phyloP scores from a whole-genome alignment of 257 asterid genomes.

The Solanum habrochaites region DNA sequence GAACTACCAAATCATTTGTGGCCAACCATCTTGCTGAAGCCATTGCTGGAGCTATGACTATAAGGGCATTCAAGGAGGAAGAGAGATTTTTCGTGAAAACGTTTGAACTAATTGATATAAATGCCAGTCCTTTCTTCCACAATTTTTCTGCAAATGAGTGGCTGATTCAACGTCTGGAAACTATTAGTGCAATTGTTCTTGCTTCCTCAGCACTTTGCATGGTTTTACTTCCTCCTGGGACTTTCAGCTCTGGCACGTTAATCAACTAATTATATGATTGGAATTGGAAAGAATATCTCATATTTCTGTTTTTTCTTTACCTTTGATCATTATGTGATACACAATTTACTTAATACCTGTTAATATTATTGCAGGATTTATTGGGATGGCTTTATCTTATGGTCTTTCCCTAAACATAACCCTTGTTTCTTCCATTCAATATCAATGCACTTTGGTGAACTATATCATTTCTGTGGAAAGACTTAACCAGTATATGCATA shows the following conservation, averaged over 20 bases:
- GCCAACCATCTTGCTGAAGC: slow-evolving; percentile 86
- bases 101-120: slow-evolving; percentile 64
- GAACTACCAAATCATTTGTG: slow-evolving; percentile 78
- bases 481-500: slow-evolving; percentile 57
- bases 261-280: slow-evolving; percentile 39
- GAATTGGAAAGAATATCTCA: slow-evolving; percentile 59
- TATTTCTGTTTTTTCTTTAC: neutral
- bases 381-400: slow-evolving; percentile 79
- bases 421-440: slow-evolving; percentile 68
- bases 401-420: slow-evolving; percentile 64
- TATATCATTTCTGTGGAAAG: slow-evolving; percentile 84
- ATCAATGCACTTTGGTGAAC: slow-evolving; percentile 56
- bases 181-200: slow-evolving; percentile 27
- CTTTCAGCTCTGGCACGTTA: slow-evolving; percentile 8
- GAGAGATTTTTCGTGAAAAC: slow-evolving; percentile 41
- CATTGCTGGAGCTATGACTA: slow-evolving; percentile 67
- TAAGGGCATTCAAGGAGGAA: slow-evolving; percentile 67
- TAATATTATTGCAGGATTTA: slow-evolving; percentile 43
- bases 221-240: neutral
- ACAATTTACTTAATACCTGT: neutral
- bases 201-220: slow-evolving; percentile 40
- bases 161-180: slow-evolving; percentile 73
- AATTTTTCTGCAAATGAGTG: slow-evolving; percentile 76
- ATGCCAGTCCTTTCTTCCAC: slow-evolving; percentile 68
- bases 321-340: neutral